Evolutionary conservation across 345 rosid species (phyloP), one percentile per base, ranked within the genome.

Genomic region (Passiflora organensis): DNA sequence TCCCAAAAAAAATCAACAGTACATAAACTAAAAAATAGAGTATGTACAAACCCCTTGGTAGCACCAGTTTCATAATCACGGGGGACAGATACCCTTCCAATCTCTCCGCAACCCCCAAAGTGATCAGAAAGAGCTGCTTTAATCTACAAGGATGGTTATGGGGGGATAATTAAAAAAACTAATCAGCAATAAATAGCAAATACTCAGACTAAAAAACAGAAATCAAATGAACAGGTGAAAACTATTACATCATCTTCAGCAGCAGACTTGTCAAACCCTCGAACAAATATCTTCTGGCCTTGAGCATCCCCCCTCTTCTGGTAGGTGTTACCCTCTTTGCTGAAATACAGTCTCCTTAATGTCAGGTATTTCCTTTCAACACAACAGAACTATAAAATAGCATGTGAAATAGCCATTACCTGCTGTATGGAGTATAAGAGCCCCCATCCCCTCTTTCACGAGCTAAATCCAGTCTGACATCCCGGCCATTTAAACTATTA

Each of bases 41-140:
- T 18, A 63, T 17, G 16, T 39, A 75, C 91, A 14, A 48, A 93
- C 99, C 99, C 99, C 65, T 70, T 89, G 14, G 78, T 51, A 42
- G 59, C 55, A 23, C 96, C 96, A 39, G 75, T 81, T 6, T 85
- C 94, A 53, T 76, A 63, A 64, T 93, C 97, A 17, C 25, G 41
- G 10, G 99, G 97, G 42, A 89, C 48, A 4, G 86, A 62, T 37
- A 89, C 55, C 67, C 79, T 76, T 21, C 75, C 13, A 47, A 86
- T 70, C 62, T 79, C 85, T 10, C 99, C 99, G 49, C 99, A 93
- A 14, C 73, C 51, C 24, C 75, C 72, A 43, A 93, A 93, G 65
- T 80, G 96, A 41, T 77, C 80, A 19, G 42, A 56, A 60, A 93
- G 72, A 36, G 81, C 24, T 15, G 20, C 45, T 66, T 70, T 86